Conservation (phyloP, 768 basidiomycete species). For the Collybiopsis luxurians region DNA sequence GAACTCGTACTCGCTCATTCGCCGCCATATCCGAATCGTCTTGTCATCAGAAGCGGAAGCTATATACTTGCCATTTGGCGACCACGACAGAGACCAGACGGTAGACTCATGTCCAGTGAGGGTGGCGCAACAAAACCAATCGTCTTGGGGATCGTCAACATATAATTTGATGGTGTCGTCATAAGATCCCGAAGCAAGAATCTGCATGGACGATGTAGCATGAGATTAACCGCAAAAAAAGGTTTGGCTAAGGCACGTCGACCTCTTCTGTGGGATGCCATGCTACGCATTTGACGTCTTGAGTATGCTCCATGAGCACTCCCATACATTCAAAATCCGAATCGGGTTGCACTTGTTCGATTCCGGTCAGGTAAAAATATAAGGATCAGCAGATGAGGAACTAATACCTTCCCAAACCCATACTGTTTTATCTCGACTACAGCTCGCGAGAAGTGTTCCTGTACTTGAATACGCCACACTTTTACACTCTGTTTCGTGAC, state of each 20-base stretch:
- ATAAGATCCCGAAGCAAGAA: constrained; percentile 74
- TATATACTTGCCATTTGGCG: constrained; percentile 74
- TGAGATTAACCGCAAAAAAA: constrained; percentile 5
- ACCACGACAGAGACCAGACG: constrained; percentile 88
- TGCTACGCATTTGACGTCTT: constrained; percentile 92
- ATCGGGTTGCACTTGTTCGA: constrained; percentile 74
- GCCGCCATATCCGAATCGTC: constrained; percentile 83
- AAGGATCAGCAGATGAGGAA: not conserved
- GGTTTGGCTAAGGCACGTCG: constrained; percentile 15
- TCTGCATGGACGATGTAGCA: constrained; percentile 2
- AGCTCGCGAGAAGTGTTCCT: constrained; percentile 87
- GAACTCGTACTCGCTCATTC: constrained; percentile 60
- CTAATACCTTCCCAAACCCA: constrained; percentile 96
- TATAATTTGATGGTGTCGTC: constrained; percentile 96
- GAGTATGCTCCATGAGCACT: constrained; percentile 94
- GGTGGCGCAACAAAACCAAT: constrained; percentile 89
- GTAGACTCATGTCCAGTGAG: constrained; percentile 82
- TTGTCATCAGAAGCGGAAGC: constrained; percentile 86
- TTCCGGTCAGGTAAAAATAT: not conserved
- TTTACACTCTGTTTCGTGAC: constrained; percentile 98
- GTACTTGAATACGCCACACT: constrained; percentile 78
- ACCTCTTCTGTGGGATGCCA: constrained; percentile 98
- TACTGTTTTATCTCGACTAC: constrained; percentile 94
- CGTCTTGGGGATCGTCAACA: constrained; percentile 88
- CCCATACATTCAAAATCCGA: constrained; percentile 92